Evolutionary conservation across 768 basidiomycete genomes (phyloP).

Genomic region (Tubosaeta sp.): DNA sequence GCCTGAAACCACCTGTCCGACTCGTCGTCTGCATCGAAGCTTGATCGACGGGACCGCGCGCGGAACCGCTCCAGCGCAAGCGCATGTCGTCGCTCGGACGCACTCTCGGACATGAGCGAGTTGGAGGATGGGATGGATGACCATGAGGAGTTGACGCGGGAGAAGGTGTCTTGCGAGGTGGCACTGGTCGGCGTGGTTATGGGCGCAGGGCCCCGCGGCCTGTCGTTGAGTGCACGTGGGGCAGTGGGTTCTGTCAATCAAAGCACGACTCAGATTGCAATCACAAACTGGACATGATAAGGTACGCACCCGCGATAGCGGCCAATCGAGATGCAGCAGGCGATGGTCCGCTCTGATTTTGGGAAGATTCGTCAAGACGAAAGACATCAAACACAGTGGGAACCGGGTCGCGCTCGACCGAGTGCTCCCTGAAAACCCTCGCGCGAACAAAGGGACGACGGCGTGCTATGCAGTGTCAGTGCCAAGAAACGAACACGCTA

Average conservation of each 20-base stretch:
- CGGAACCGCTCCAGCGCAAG: constrained; percentile 36
- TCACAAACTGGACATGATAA: neutral
- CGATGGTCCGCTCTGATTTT: constrained; percentile 14
- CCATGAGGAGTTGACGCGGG: constrained; percentile 24
- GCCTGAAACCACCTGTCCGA: constrained; percentile 20
- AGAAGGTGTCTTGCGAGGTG: constrained; percentile 14
- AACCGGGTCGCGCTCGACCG: constrained; percentile 18
- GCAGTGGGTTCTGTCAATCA: constrained; percentile 14
- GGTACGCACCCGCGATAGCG: constrained; percentile 11
- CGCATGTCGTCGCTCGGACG: constrained; percentile 38
- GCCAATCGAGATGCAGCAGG: constrained; percentile 7
- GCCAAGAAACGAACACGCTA: constrained; percentile 1
- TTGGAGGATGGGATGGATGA: constrained; percentile 34
- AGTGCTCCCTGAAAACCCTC: constrained; percentile 21
- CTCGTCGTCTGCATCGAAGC: constrained; percentile 24
- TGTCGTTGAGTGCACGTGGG: constrained; percentile 13
- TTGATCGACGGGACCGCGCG: constrained; percentile 17
- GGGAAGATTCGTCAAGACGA: constrained; percentile 19
- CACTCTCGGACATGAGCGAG: constrained; percentile 42
- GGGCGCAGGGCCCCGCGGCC: constrained; percentile 14
- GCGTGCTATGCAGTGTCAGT: neutral
- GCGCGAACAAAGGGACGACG: constrained; percentile 9
- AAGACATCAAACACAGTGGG: constrained; percentile 30
- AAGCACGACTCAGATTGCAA: constrained; percentile 1
- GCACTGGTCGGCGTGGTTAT: constrained; percentile 2